Base-by-base conservation (phyloP, 352 stramenopile species). In the Pythium graminicola region DNA sequence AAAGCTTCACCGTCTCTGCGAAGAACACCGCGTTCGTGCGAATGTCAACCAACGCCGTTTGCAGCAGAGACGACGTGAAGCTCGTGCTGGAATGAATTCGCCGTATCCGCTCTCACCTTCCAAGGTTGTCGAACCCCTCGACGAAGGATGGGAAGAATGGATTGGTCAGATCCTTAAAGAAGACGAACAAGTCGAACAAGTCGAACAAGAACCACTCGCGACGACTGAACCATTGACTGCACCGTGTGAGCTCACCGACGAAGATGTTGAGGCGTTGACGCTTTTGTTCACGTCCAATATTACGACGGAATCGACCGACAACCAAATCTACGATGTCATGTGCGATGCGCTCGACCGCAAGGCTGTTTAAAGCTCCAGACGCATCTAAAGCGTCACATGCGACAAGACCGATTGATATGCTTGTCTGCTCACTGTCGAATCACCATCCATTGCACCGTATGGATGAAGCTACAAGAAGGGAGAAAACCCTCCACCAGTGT, bases 1-100 rank as follows among this genome's bases (percentile, higher is more conserved):
- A 27, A 67, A 72, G 36, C 57, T 85, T 16, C 76, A 87, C 54
- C 72, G 64, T 20, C 66, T 85, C 35, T 87, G 76, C 47, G 69
- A 81, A 23, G 67, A 76, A 38, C 76, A 87, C 52, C 71, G 76
- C 33, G 52, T 60, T 29, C 77, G 73, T 47, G 76, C 76, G 36
- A 87, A 85, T 50, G 60, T 69, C 20, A 78, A 76, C 50, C 73
- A 86, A 52, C 57, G 67, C 23, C 56, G 62, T 40, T 65, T 73
- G 13, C 67, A 73, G 16, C 48, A 71, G 24, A 76, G 78, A 55
- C 73, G 73, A 46, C 64, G 64, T 19, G 32, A 53, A 19, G 43
- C 43, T 1, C 41, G 52, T 13, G 52, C 52, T 14, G 43, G 22
- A 11, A 28, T 60, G 42, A 3, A 6, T 24, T 9, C 42, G n/a